A percentile compares a stretch with the other conserved stretches of the same genome.
phyloP scores from a whole-genome alignment of 352 stramenopile genomes.

The Discostella stelligera region DNA sequence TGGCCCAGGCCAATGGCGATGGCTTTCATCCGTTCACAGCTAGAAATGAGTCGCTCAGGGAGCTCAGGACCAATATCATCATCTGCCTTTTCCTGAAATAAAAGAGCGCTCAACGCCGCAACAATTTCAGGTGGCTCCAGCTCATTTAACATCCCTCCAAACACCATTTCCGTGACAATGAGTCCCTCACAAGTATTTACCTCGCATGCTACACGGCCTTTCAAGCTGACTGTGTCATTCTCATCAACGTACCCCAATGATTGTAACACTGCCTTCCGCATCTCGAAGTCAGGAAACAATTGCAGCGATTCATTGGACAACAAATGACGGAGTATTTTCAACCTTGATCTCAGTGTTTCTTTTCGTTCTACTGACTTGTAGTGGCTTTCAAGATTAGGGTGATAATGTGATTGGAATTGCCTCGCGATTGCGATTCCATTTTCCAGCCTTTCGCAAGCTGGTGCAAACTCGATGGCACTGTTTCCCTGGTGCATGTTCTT shows the following conservation, averaged over 20 bases:
- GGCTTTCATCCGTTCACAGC: constrained; percentile 87
- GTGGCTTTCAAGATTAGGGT: constrained; percentile 67
- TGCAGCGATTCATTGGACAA: constrained; percentile 84
- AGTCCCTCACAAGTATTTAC: constrained; percentile 98
- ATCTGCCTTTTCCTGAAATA: constrained; percentile 96
- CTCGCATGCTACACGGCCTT: constrained; percentile 96
- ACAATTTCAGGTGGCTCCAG: constrained; percentile 96
- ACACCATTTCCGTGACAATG: constrained; percentile 98
- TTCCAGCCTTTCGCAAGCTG: constrained; percentile 46
- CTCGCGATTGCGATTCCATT: constrained; percentile 44
- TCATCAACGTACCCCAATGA: constrained; percentile 91
- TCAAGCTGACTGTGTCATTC: constrained; percentile 89
- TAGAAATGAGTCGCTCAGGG: constrained; percentile 73
- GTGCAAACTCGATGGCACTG: constrained; percentile 62
- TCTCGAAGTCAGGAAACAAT: constrained; percentile 96
- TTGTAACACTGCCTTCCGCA: constrained; percentile 90
- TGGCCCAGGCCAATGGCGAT: constrained; percentile 79
- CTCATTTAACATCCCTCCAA: constrained; percentile 95
- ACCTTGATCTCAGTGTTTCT: constrained; percentile 57
- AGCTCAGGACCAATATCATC: constrained; percentile 82
- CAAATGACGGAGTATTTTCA: constrained; percentile 66
- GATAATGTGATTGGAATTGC: constrained; percentile 61
- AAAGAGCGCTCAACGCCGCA: constrained; percentile 91
- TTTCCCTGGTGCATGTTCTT: constrained; percentile 64
- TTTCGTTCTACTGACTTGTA: constrained; percentile 68